Evolutionary conservation across 139 green algal species (phyloP).

Genomic region (Monoraphidium neglectum): DNA sequence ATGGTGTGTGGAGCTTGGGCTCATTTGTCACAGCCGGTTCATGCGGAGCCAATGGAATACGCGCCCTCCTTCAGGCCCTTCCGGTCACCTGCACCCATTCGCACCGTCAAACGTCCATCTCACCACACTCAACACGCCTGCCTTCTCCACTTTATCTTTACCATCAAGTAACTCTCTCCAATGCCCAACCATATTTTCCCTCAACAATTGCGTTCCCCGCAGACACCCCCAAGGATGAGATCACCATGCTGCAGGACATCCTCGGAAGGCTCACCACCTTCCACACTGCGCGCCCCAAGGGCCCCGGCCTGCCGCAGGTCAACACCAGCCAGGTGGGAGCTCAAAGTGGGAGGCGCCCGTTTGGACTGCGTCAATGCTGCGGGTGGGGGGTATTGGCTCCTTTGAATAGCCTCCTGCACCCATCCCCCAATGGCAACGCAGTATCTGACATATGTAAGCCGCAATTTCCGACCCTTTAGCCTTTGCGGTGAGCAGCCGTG

Average conservation of each 20-base stretch:
- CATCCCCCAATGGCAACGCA: neutral
- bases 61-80: neutral
- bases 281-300: constrained; percentile 3
- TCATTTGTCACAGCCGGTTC: too few relatives aligned
- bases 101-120: neutral
- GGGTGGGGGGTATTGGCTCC: neutral
- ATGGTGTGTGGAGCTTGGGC: too few relatives aligned
- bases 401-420: neutral
- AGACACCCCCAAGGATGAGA: constrained; percentile 9
- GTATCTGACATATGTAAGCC: neutral
- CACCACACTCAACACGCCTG: neutral
- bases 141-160: neutral
- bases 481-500: neutral
- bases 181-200: neutral
- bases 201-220: neutral
- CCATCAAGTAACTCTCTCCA: neutral
- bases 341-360: neutral
- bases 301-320: neutral
- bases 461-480: neutral
- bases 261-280: constrained; percentile 12
- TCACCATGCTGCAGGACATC: constrained; percentile 19
- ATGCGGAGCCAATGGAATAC: neutral
- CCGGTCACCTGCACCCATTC: neutral
- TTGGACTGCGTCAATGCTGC: neutral
- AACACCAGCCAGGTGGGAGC: constrained; percentile 10